Percentiles rank a stretch among this genome's conserved stretches.
phyloP scores from a whole-genome alignment of 2,329 filamentous ascomycete genomes.

The Epichloe hybrida region DNA sequence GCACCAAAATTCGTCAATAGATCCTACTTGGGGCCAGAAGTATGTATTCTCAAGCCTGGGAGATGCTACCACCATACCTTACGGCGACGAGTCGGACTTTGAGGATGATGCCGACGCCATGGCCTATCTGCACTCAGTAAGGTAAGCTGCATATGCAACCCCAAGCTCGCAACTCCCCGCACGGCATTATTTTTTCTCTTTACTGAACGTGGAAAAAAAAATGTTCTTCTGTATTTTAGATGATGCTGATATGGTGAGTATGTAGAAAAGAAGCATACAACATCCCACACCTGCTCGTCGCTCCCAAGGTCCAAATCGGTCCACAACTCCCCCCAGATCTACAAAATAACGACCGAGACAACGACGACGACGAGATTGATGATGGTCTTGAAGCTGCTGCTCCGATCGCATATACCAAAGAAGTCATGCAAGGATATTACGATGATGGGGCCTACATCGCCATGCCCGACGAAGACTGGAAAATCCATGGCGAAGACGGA shows the following conservation, averaged over 20 bases:
- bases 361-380: slow-evolving; percentile 18
- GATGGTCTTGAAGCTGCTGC: slow-evolving; percentile 16
- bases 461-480: slow-evolving; percentile 28
- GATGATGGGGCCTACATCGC: slow-evolving; percentile 69
- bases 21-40: slow-evolving; percentile 58
- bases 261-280: slow-evolving; percentile 59
- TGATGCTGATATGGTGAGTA: slow-evolving; percentile 38
- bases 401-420: slow-evolving; percentile 31
- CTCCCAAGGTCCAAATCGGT: slow-evolving; percentile 39
- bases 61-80: slow-evolving; percentile 28
- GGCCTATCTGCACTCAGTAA: slow-evolving; percentile 56
- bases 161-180: not conserved
- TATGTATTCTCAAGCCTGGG: slow-evolving; percentile 56
- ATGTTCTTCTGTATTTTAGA: not conserved
- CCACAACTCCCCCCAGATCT: slow-evolving; percentile 33
- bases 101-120: slow-evolving; percentile 55
- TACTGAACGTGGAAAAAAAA: not conserved
- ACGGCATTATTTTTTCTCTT: not conserved
- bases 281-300: slow-evolving; percentile 60
- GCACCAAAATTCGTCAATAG: slow-evolving; percentile 33
- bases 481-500: slow-evolving; percentile 13
- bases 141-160: slow-evolving; percentile 34
- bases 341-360: slow-evolving; percentile 15
- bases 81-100: slow-evolving; percentile 49
- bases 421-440: slow-evolving; percentile 52